Conservation (phyloP, 202 grass and related monocot genomes). For the Hordeum pubiflorum region DNA sequence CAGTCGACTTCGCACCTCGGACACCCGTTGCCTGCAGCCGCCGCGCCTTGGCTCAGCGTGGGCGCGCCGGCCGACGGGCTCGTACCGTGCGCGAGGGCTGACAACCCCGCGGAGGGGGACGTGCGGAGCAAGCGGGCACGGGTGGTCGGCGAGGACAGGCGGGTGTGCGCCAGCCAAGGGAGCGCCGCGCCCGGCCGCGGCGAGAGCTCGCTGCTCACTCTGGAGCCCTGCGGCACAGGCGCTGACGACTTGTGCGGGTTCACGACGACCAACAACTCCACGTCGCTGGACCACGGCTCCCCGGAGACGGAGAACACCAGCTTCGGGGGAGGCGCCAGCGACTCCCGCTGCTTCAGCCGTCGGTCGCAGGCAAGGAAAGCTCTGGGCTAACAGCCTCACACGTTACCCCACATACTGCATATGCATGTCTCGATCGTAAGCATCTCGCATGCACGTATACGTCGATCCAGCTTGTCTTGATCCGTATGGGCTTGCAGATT, state of each 20-base stretch:
- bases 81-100: slow-evolving; percentile 49
- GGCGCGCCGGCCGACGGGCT: slow-evolving; percentile 33
- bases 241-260: slow-evolving; percentile 41
- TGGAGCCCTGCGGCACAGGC: slow-evolving; percentile 31
- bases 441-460: slow-evolving; percentile 2
- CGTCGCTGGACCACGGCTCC: slow-evolving; percentile 46
- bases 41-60: neutral
- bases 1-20: slow-evolving; percentile 12
- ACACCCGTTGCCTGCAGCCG: neutral
- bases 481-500: neutral
- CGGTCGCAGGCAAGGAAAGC: slow-evolving; percentile 44
- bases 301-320: slow-evolving; percentile 73
- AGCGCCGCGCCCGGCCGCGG: slow-evolving; percentile 36
- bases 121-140: slow-evolving; percentile 35
- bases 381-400: neutral
- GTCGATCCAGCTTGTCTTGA: neutral
- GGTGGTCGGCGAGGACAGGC: slow-evolving; percentile 33
- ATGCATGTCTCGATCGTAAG: neutral
- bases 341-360: slow-evolving; percentile 60
- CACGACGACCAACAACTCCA: slow-evolving; percentile 60
- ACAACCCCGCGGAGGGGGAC: neutral
- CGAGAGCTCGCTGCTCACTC: slow-evolving; percentile 41
- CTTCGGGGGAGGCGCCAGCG: slow-evolving; percentile 43
- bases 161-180: slow-evolving; percentile 66
- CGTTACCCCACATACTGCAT: too few species aligned